A percentile compares a stretch with the other conserved stretches of the same genome.
These are phyloP conservation scores for Iris macrosiphon DNA, from an alignment of 106 monocot genomes.

Conservation along the genomic window DNA sequence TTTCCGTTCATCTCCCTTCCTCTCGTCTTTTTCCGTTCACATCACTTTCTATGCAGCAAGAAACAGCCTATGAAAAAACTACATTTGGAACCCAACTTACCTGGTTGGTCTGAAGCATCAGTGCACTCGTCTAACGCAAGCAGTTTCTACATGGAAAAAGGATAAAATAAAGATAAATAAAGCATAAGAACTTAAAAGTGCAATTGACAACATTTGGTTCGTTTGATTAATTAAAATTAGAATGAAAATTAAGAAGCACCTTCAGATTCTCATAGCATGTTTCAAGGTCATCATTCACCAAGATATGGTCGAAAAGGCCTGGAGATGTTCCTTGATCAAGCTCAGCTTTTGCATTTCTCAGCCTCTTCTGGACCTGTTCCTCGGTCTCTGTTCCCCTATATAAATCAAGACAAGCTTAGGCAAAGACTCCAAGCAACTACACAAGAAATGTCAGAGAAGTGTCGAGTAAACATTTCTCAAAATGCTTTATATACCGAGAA, in stretches of 20 bases:
- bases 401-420: slow-evolving; percentile 2
- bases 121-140: slow-evolving; percentile 37
- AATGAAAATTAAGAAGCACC: slow-evolving; percentile 21
- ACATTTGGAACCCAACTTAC: too few species aligned
- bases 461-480: not conserved
- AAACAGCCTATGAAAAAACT: too few species aligned
- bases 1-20: too few species aligned
- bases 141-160: slow-evolving; percentile 40
- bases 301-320: slow-evolving; percentile 73
- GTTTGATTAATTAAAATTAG: too few species aligned
- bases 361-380: slow-evolving; percentile 86
- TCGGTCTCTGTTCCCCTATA: slow-evolving; percentile 92
- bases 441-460: not conserved
- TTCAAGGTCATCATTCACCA: slow-evolving; percentile 86
- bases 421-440: not conserved
- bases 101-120: slow-evolving; percentile 13
- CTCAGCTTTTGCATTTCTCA: slow-evolving; percentile 73
- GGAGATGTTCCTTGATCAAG: slow-evolving; percentile 57
- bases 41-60: too few species aligned
- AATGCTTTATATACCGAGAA: slow-evolving; percentile 37
- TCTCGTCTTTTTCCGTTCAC: too few species aligned
- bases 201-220: not conserved
- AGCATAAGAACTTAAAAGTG: not conserved
- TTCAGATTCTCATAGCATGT: slow-evolving; percentile 71
- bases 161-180: not conserved